Evolutionary conservation across 352 stramenopile species (phyloP), one percentile per base, ranked within the genome.

Genomic region (Aphanomyces invadans): DNA sequence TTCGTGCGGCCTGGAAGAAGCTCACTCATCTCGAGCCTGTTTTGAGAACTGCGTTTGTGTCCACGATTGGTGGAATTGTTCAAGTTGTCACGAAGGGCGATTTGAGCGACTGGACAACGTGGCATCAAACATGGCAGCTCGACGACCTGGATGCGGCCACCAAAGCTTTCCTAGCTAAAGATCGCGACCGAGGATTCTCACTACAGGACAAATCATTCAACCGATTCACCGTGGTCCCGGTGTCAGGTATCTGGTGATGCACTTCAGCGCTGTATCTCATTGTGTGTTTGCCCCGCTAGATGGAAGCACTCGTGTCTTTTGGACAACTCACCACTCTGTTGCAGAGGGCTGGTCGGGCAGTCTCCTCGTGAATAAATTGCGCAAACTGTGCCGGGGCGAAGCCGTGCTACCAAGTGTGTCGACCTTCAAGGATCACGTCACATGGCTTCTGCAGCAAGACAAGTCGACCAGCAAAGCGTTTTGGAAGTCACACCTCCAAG

Each of bases 51-150:
- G 29, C 49, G 7, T 57, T 57, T 57, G 49, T 33, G 5, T 33
- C 49, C 10, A 33, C 49, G 12, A 36, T n/a, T 9, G 17, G 7
- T 32, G 49, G 49, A 7, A 15, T 57, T 7, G 29, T 11, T n/a
- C 49, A 57, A 57, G 12, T 57, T 26, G 36, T 57, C 9, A 54
- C 46, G 46, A 54, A 10, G 25, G 19, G 25, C 19, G 46, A 54
- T 54, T 54, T 54, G 17, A 54, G 46, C 46, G 25, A 21, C 12
- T 54, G 46, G 46, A 54, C 46, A 54, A 54, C 28, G 9, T 10
- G 15, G 9, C 17, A 54, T 12, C 19, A 28, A 12, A 1, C 15
- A 21, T 54, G 46, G 46, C 46, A 7, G 25, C 10, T 12, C 19
- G 46, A 10, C 17, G 25, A 54, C 9, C 46, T 54, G 0, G 46